A percentile compares a stretch with the other conserved stretches of the same genome.
phyloP scores from a whole-genome alignment of 441 rosid genomes.

The Iberis amara region DNA sequence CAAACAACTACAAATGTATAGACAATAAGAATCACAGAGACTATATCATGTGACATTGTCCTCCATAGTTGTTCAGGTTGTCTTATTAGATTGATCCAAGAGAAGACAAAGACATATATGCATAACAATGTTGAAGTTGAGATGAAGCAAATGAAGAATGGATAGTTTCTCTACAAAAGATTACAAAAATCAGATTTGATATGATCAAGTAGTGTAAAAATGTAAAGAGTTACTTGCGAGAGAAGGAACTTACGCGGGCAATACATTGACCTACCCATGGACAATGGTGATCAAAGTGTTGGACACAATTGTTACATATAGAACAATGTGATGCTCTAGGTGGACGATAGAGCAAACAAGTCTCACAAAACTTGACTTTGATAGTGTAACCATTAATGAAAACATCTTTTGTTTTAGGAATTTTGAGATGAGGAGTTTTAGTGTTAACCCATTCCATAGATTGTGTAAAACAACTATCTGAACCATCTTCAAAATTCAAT shows the following conservation, averaged over 20 bases:
- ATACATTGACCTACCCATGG: slow-evolving; percentile 99
- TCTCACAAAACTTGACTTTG: slow-evolving; percentile 83
- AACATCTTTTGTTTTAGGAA: slow-evolving; percentile 77
- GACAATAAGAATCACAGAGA: slow-evolving; percentile 61
- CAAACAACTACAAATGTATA: slow-evolving; percentile 71
- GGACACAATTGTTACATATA: slow-evolving; percentile 86
- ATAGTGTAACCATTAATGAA: slow-evolving; percentile 62
- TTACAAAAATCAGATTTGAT: slow-evolving; percentile 3
- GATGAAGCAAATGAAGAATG: slow-evolving; percentile 87
- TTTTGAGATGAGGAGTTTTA: slow-evolving; percentile 54
- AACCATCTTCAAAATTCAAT: slow-evolving; percentile 54
- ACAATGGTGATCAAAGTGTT: slow-evolving; percentile 93
- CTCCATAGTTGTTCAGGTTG: slow-evolving; percentile 45
- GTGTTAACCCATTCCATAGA: slow-evolving; percentile 37
- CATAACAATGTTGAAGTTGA: slow-evolving; percentile 70
- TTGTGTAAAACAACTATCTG: slow-evolving; percentile 39
- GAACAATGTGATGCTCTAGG: slow-evolving; percentile 96
- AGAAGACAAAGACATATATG: slow-evolving; percentile 72
- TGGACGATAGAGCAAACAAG: slow-evolving; percentile 88
- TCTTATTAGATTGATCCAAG: slow-evolving; percentile 78
- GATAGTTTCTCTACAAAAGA: slow-evolving; percentile 77
- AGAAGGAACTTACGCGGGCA: slow-evolving; percentile 51
- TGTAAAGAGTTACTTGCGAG: background rate
- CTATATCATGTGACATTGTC: slow-evolving; percentile 32
- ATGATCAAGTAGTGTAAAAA: slow-evolving; percentile 14